Evolutionary conservation across 441 rosid genomes (phyloP).

Genomic region (Hura crepitans): DNA sequence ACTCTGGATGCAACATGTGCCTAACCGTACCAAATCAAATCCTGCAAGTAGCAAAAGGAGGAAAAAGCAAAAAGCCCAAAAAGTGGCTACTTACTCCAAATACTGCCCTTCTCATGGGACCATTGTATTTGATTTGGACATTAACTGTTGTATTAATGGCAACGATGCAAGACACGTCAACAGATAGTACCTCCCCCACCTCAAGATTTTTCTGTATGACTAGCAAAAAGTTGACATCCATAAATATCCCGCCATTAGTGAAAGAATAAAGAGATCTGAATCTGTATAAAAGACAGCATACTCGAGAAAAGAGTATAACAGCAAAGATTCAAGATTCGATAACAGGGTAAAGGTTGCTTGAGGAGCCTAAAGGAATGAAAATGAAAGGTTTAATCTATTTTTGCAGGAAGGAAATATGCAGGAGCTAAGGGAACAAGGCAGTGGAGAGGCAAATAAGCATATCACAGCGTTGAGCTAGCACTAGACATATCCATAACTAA

Average conservation of each 20-base stretch:
- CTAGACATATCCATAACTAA: constrained; percentile 15
- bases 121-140: constrained; percentile 78
- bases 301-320: background rate
- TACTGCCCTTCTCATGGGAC: constrained; percentile 78
- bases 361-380: background rate
- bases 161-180: constrained; percentile 78
- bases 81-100: constrained; percentile 59
- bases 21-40: background rate
- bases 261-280: constrained; percentile 3
- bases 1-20: background rate
- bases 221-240: constrained; percentile 30
- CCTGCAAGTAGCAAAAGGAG: background rate
- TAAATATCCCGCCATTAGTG: constrained; percentile 18
- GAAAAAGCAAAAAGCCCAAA: background rate
- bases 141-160: constrained; percentile 69
- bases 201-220: constrained; percentile 95
- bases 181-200: constrained; percentile 80
- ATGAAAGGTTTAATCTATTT: background rate
- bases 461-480: constrained; percentile 1
- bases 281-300: background rate
- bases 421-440: background rate
- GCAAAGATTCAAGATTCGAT: constrained; percentile 1
- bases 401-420: background rate
- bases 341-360: background rate
- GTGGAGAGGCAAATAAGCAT: background rate